Base-by-base conservation (phyloP, 768 basidiomycete genomes). In the Dictyophora rubrovolvata region DNA sequence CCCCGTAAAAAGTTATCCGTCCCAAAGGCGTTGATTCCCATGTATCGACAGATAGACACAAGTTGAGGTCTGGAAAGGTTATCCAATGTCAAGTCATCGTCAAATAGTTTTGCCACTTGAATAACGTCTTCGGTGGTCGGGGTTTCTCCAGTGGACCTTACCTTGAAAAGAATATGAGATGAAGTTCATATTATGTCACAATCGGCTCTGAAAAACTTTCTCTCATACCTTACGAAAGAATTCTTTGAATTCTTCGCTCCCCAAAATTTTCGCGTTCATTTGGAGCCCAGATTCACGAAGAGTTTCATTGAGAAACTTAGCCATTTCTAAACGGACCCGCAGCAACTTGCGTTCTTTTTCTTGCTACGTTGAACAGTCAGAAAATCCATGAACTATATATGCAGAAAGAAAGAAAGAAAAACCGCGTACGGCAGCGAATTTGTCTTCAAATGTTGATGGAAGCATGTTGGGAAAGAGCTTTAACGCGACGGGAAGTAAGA, bases 401-500 rank as follows among this genome's bases (percentile, higher is more conserved):
- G 47, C 33, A 54, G 9, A 33, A 33, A 12, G 61, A 17, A 20
- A 28, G 14, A 57, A 17, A 37, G 51, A 0, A 28, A n/a, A 16
- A 34, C 7, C 54, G 74, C 83, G 62, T 65, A 90, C 93, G 55
- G 91, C 92, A 47, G 93, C 86, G 67, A 86, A 96, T 71, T 95
- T 94, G 75, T 97, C 95, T 69, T 98, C 93, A 63, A 99, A 98
- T 0, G 96, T 99, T 0, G 91, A 94, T 0, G 96, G 96, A 5
- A 99, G 82, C 93, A 98, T 98, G 71, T 89, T 97, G 14, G 96
- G 96, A 80, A 99, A 99, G 48, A 99, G 73, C 71, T 95, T 96
- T 64, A 99, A 79, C 0, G 93, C 94, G 46, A 99, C 91, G 1
- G 96, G 96, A 2, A 99, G 82, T 5, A 99, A 78, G 17, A 99